Evolutionary conservation across 345 rosid genomes (phyloP), one percentile per base, ranked within the genome.

Genomic region (Dipteronia sinensis): DNA sequence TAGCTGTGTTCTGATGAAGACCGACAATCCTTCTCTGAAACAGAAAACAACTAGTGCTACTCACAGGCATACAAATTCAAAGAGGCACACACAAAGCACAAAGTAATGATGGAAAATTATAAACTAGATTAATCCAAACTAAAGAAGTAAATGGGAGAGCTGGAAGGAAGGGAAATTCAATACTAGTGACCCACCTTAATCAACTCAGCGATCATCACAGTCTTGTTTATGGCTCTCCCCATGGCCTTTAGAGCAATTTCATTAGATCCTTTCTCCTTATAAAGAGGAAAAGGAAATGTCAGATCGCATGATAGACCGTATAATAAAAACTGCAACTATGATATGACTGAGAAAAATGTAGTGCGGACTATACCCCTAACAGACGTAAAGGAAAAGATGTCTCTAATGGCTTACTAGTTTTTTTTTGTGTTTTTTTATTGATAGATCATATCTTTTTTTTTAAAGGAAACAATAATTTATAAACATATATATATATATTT

Each of bases 221-320:
- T 77, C 79, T 83, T 83, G 79, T 71, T 83, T 62, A 83, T 83
- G 31, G 83, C 86, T 77, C 86, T 83, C 23, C 86, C 86, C 79
- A 77, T 83, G 10, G 86, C 86, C 51, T 83, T 83, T 49, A 80
- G 82, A 47, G 80, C 61, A 19, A 83, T 80, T 61, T 74, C 81
- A 22, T 71, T 29, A 3, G 79, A 80, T 44, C 86, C 86, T 67
- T 83, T 83, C 67, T 83, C 83, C 86, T 83, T 53, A 19, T 20
- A 68, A 42, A 55, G 10, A 16, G 4, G 2, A 46, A 22, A 62
- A 5, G 19, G 27, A 3, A 7, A 61, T 11, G 27, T 58, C n/a
- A 58, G 6, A 20, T n/a, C 15, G 8, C 47, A 53, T 19, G 29
- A 42, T 42, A 67, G 46, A 17, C 70, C 10, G 34, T 8, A 40